Evolutionary conservation across 1,139 yeast genomes (phyloP), one percentile per base, ranked within the genome.

Genomic region (Meyerozyma smithsonii): DNA sequence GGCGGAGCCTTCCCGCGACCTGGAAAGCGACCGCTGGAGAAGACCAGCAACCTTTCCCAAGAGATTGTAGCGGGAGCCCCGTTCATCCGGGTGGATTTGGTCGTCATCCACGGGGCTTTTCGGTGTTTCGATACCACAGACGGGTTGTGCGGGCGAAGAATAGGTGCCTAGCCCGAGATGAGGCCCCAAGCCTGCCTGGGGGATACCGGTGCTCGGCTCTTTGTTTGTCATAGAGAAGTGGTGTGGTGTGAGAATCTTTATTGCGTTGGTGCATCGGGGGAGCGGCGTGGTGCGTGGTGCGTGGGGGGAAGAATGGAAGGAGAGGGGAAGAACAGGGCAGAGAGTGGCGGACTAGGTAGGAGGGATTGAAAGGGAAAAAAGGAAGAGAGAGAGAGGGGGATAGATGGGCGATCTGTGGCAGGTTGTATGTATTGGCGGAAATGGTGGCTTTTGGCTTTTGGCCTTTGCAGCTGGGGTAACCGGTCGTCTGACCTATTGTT

Each of bases 41-140:
- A 64, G 47, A 11, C 66, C 65, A 19, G 66, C 52, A 24, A 65
- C 66, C 46, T 62, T 66, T 12, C 65, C 64, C 23, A 65, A 54
- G 8, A 63, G 38, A 42, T 53, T 59, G 39, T 54, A 61, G 36
- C 62, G 52, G 33, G 55, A 45, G 35, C 49, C 55, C 28, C 43
- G 40, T 42, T 47, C 50, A 30, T 49, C 55, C 3, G 6, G 7
- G 8, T 20, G 21, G 10, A 10, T 21, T 8, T 30, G 20, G 8
- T 30, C 34, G 34, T 18, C 34, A 4, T 30, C 34, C 4, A 8
- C 8, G 30, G 12, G 15, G 12, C 15, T 26, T 1, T 12, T 12
- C 17, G 15, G 12, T n/a, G 30, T 26, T 26, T 26, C 18, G 8
- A 26, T 15, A 14, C 30, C 30, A 26, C 30, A 26, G 8, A 26